Percentiles rank a stretch among this genome's conserved stretches.
Evolutionary conservation across 768 basidiomycete species (phyloP).

Genomic region (Russula sp.): DNA sequence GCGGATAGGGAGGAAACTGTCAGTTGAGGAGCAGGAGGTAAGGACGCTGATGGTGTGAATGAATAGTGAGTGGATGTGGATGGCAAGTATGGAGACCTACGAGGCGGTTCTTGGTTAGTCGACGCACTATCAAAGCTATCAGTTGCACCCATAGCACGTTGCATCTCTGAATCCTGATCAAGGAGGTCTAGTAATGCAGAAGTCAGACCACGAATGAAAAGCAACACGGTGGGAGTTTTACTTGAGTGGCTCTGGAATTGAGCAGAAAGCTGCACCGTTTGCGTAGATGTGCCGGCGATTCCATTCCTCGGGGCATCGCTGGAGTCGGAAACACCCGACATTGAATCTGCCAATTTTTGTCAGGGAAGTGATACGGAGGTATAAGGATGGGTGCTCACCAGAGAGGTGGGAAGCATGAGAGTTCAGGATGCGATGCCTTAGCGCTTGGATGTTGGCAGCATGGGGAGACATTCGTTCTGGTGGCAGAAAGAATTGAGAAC

Average conservation of each 20-base stretch:
- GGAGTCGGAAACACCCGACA: constrained; percentile 12
- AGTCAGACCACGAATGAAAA: background rate
- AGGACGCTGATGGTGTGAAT: background rate
- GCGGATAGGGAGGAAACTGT: constrained; percentile 4
- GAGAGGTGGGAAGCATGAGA: constrained; percentile 2
- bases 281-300: constrained; percentile 11
- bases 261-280: constrained; percentile 19
- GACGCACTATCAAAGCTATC: constrained; percentile 19
- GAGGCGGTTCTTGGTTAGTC: constrained; percentile 7
- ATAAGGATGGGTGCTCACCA: background rate
- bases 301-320: background rate
- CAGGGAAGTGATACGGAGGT: background rate
- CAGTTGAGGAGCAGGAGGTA: constrained; percentile 3
- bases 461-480: constrained; percentile 9
- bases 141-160: constrained; percentile 18
- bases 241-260: constrained; percentile 19
- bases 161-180: constrained; percentile 22
- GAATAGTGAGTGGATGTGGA: background rate
- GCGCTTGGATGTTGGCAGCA: constrained; percentile 17
- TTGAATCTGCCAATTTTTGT: constrained; percentile 8
- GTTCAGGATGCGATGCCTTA: constrained; percentile 10
- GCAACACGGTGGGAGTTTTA: background rate
- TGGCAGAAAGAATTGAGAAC: background rate
- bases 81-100: constrained; percentile 3
- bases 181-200: constrained; percentile 16